A percentile compares a stretch with the other conserved stretches of the same genome.
Conservation (phyloP, 2,329 filamentous ascomycete genomes). For the Fusarium liriodendri region DNA sequence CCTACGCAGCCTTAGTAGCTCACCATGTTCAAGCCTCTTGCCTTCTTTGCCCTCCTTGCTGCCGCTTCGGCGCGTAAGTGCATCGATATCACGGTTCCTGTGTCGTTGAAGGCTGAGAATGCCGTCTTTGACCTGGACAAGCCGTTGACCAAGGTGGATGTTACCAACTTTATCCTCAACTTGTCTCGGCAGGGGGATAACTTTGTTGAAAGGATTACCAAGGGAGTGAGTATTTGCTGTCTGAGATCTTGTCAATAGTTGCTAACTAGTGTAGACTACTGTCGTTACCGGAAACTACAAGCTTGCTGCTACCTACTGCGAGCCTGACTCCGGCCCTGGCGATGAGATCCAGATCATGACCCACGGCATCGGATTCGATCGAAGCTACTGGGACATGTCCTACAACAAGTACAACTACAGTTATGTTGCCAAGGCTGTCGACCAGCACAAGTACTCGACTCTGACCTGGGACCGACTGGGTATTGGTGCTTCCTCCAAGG, state of each 20-base stretch:
- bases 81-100: conserved; percentile 65
- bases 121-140: conserved; percentile 62
- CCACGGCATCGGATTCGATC: conserved; percentile 55
- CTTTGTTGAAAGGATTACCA: conserved; percentile 56
- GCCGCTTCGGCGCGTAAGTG: conserved; percentile 52
- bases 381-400: conserved; percentile 71
- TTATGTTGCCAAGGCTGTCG: conserved; percentile 68
- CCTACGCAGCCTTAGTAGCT: not conserved
- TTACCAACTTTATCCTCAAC: conserved; percentile 65
- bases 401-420: conserved; percentile 71
- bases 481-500: conserved; percentile 67
- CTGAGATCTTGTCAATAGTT: not conserved
- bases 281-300: conserved; percentile 65
- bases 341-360: conserved; percentile 54
- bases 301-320: conserved; percentile 71
- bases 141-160: conserved; percentile 65
- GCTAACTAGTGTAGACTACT: conserved; percentile 52
- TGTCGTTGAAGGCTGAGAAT: conserved; percentile 66
- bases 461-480: conserved; percentile 72
- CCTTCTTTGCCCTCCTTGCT: conserved; percentile 42
- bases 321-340: conserved; percentile 59
- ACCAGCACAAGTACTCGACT: conserved; percentile 67
- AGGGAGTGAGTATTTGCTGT: conserved; percentile 51
- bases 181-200: conserved; percentile 62
- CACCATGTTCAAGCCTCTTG: conserved; percentile 36